Evolutionary conservation across 1,139 yeast genomes (phyloP), one percentile per base, ranked within the genome.

Genomic region (Taiozyma onychis): DNA sequence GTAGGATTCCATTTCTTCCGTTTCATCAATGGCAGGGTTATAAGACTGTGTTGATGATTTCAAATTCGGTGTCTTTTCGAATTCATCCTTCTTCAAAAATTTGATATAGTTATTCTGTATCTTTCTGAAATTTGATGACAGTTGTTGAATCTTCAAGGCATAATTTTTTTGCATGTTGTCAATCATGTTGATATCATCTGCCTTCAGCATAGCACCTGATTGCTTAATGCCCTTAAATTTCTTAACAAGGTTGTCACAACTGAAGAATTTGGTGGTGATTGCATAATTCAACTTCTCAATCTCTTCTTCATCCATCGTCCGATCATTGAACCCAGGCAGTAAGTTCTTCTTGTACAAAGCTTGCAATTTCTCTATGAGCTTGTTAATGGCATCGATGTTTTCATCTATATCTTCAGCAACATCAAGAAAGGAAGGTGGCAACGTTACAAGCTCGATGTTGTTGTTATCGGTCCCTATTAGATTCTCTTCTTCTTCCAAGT

Each of bases 21-120:
- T 77, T 28, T 70, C 70, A 21, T 62, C 65, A 18, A 55, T 30
- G 41, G 57, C 59, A 37, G 60, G 62, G 44, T 66, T 68, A 44
- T 57, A 63, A 11, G 53, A 44, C 10, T 43, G 48, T 13, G 59
- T 54, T 48, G 62, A 69, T 53, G 59, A 45, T n/a, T 32, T 45
- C 10, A 58, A 54, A 46, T 61, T 70, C 52, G 61, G 68, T 45
- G 55, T 61, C 54, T 68, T 71, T 51, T 69, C 69, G 58, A 78
- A 81, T 49, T 85, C 91, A 61, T 85, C 93, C 57, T 85, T 84
- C 56, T 83, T 77, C 51, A 86, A 68, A 59, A 83, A 72, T 51
- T 88, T 86, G 63, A 95, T 82, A 63, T 93, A 95, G 59, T 86
- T 84, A 60, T 91, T 88, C 66, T 93, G 99, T 61, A 91, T 72